Base-by-base conservation (phyloP, 305 asterid genomes). In the Fraxinus dipetala region DNA sequence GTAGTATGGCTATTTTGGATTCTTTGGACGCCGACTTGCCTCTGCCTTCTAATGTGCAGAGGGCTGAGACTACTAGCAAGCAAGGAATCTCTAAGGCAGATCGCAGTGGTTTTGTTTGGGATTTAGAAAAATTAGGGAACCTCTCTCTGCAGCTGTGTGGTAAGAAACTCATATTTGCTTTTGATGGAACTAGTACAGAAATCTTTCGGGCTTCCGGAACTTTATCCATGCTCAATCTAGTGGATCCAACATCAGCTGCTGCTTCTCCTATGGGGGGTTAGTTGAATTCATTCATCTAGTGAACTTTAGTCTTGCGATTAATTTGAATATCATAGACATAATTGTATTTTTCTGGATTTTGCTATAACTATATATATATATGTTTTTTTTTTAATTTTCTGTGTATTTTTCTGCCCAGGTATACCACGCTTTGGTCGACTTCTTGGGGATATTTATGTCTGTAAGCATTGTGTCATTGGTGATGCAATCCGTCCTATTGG, bases 341-440 rank as follows among this genome's bases (percentile, higher is more conserved):
- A 70, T 72, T 70, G 67, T 65, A 3, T 65, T 65, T 65, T 28
- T 26, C 74, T 59, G 3, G 11, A 59, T 26, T 56, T 63, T 10
- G 13, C 26, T 82, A 9, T 38, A 59, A 26, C 4, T 36, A 24
- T 81, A 59, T 54, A 30, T 78, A 32, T 4, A 32, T 30, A 0
- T 70, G 31, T 28, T 77, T 80, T 72, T 70, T 0, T 36, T 74
- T 70, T 11, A 11, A 11, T 35, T 77, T 72, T 81, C 28, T 84
- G 36, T 85, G 85, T 65, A 32, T 81, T 65, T 63, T 32, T 34
- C 43, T 82, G 35, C 79, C 82, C 88, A 96, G 99, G 99, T 76
- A 96, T 96, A 89, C 99, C 99, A 18, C 99, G 99, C 65, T 93
- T 92, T 89, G 99, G 99, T 83, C 91, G 99, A 82, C 98, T 96